Evolutionary conservation across 768 basidiomycete species (phyloP), one percentile per base, ranked within the genome.

Genomic region (Cytidiella melzeri): DNA sequence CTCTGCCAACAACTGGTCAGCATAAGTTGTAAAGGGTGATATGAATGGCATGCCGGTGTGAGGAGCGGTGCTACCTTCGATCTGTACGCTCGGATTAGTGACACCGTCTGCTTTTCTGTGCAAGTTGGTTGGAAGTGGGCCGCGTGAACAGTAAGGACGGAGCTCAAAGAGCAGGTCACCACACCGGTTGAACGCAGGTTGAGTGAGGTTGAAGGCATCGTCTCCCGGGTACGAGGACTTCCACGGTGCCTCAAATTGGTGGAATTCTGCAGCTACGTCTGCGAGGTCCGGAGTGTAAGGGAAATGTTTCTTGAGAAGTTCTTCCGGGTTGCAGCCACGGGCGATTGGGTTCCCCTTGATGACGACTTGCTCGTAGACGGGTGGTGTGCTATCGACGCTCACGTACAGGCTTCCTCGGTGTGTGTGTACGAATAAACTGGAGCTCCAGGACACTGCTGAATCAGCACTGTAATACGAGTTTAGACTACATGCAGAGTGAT

Each of bases 91-190:
- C n/a, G n/a, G n/a, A n/a, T n/a, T n/a, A n/a, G n/a, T n/a, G n/a
- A n/a, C n/a, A n/a, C n/a, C n/a, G n/a, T n/a, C n/a, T n/a, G n/a
- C n/a, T n/a, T n/a, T n/a, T n/a, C n/a, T n/a, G n/a, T n/a, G n/a
- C n/a, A n/a, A n/a, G n/a, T n/a, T n/a, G n/a, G n/a, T n/a, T n/a
- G n/a, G n/a, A n/a, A n/a, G n/a, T n/a, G n/a, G n/a, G n/a, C n/a
- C n/a, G n/a, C n/a, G n/a, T n/a, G n/a, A n/a, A n/a, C n/a, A n/a
- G 34, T 52, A 55, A 12, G 54, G 57, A 21, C 56, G 54, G 15
- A 65, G 57, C 52, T 65, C 61, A 55, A 65, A 62, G 12, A 65
- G 36, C 21, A 67, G 46, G 49, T 67, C 65, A 27, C 65, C 65
- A 23, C 56, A 43, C 43, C 43, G 27, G 54, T 61, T 65, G 59